Percentiles rank a stretch among this genome's conserved stretches.
phyloP scores from a whole-genome alignment of 2,329 filamentous ascomycete genomes.

The Talaromyces atroroseus region DNA sequence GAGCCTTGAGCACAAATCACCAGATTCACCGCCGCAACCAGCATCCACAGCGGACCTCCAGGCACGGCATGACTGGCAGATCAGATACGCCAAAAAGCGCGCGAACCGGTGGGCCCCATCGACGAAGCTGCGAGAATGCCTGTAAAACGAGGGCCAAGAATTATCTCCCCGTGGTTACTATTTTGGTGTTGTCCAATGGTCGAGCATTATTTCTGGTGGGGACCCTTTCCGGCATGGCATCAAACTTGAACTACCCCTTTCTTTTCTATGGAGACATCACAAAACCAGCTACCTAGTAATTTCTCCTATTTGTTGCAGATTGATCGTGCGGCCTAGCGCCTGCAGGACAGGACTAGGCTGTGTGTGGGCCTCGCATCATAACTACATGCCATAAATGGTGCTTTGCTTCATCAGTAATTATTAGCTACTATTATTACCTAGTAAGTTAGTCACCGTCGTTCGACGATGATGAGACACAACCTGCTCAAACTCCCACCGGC shows the following conservation, averaged over 20 bases:
- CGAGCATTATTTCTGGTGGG: conserved; percentile 1
- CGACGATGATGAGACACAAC: too few relatives aligned
- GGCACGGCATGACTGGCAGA: background rate
- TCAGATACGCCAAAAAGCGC: background rate
- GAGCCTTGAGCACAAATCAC: too few relatives aligned
- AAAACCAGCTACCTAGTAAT: background rate
- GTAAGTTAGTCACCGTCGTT: too few relatives aligned
- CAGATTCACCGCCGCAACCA: too few relatives aligned
- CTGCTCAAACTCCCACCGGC: background rate
- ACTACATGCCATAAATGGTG: too few relatives aligned
- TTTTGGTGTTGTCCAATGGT: too few relatives aligned
- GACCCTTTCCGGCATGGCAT: background rate
- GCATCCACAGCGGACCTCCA: background rate
- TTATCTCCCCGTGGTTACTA: background rate
- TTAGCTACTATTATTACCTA: too few relatives aligned
- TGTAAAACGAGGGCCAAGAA: background rate
- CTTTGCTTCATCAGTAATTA: too few relatives aligned
- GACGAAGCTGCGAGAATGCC: background rate
- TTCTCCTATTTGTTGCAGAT: background rate
- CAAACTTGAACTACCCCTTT: background rate
- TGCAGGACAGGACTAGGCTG: background rate
- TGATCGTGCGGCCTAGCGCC: conserved; percentile 2
- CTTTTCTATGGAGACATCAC: conserved; percentile 1
- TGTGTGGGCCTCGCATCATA: too few relatives aligned
- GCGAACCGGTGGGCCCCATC: conserved; percentile 5